Conservation (phyloP, 768 basidiomycete genomes). For the Pluteus cervinus region DNA sequence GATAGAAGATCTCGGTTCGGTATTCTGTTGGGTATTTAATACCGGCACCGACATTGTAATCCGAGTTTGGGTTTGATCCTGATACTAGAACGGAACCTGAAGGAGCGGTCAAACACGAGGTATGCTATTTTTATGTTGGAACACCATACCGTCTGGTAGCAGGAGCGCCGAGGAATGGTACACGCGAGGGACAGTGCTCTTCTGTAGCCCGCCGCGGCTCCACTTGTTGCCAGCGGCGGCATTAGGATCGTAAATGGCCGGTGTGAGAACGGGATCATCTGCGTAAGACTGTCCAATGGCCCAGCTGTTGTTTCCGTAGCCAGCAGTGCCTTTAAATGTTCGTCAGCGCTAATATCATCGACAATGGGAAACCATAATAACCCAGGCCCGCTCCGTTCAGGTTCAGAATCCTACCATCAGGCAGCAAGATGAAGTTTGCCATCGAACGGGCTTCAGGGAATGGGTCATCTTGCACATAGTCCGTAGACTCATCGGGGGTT, state of each 20-base stretch:
- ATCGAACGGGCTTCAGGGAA: conserved; percentile 65
- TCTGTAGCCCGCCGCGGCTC: conserved; percentile 50
- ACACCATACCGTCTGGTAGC: conserved; percentile 48
- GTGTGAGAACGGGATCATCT: conserved; percentile 48
- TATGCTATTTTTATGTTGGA: too few species aligned
- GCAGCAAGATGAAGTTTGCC: conserved; percentile 67
- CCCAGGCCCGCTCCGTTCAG: conserved; percentile 66
- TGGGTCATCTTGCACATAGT: conserved; percentile 57
- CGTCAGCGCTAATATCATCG: not conserved
- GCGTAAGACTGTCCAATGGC: conserved; percentile 61
- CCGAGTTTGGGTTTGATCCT: conserved; percentile 79
- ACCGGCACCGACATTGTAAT: conserved; percentile 50
- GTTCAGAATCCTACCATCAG: conserved; percentile 59
- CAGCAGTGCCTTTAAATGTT: conserved; percentile 46
- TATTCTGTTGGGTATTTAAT: conserved; percentile 69
- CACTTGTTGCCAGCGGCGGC: conserved; percentile 56
- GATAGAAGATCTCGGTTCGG: conserved; percentile 74
- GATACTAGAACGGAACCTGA: conserved; percentile 64
- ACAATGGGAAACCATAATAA: conserved; percentile 19
- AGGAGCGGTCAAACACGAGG: too few species aligned
- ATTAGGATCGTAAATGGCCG: conserved; percentile 58
- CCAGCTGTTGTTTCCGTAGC: conserved; percentile 54
- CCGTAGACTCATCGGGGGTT: conserved; percentile 57
- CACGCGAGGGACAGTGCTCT: conserved; percentile 63
- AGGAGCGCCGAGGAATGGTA: conserved; percentile 73